Conservation (phyloP, 164 flowering plant genomes). For the Vitis cinerea region DNA sequence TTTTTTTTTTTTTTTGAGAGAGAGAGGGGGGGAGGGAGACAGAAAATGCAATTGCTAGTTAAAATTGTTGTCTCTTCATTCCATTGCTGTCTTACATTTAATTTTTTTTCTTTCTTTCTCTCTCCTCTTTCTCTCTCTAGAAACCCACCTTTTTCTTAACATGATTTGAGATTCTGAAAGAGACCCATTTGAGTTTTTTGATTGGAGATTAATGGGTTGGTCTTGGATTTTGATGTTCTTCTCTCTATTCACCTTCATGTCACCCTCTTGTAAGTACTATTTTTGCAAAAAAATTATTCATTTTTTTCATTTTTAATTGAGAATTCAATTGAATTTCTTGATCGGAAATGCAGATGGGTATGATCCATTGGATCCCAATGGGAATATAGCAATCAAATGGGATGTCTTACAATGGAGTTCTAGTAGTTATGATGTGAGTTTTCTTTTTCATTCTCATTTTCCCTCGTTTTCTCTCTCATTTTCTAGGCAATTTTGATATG, state of each 20-base stretch:
- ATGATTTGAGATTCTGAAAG: neutral
- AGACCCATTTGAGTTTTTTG: slow-evolving; percentile 13
- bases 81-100: too few species aligned
- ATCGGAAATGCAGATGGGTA: slow-evolving; percentile 53
- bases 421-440: slow-evolving; percentile 43
- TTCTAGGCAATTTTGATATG: neutral
- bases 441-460: neutral
- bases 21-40: too few species aligned
- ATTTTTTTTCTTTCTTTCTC: neutral
- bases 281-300: neutral
- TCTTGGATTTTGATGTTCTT: slow-evolving; percentile 15
- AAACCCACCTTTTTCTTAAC: too few species aligned
- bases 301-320: neutral
- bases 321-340: neutral
- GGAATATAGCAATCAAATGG: slow-evolving; percentile 69
- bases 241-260: slow-evolving; percentile 6
- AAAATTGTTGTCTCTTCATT: too few species aligned
- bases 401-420: slow-evolving; percentile 39
- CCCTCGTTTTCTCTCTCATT: neutral
- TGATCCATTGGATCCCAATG: slow-evolving; percentile 69
- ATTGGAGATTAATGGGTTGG: slow-evolving; percentile 10
- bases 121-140: neutral
- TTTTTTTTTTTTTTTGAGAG: too few species aligned
- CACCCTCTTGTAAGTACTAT: slow-evolving; percentile 26
- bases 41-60: too few species aligned